Evolutionary conservation across 108 stramenopile species (phyloP), one percentile per base, ranked within the genome.

Genomic region (Skeletonema costatum): DNA sequence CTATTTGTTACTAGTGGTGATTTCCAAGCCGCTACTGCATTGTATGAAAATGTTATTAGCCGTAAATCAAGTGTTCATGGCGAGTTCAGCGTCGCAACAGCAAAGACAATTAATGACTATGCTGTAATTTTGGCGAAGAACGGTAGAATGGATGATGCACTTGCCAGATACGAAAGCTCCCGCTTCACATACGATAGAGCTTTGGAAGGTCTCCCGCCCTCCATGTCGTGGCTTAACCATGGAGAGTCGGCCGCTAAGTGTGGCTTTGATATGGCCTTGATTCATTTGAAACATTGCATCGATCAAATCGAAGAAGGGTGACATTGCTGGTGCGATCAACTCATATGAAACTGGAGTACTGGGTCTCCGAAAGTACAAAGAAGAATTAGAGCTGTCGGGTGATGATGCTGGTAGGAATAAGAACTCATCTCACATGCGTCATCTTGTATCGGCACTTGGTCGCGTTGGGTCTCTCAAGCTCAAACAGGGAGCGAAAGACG

Each of bases 231-330:
- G 84, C 76, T 81, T 5, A 79, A 81, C 38, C 75, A 77, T 60
- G 77, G 76, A 21, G 92, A 93, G 63, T 93, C 91, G 58, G 89
- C 91, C 14, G 81, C 89, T 46, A 92, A 92, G 78, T 92, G 91
- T 84, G 92, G 88, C 35, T 95, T 93, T 68, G 94, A 95, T 50
- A 78, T 92, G 53, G 90, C 94, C 10, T 73, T 95, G 65, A 95
- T 95, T 75, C 89, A 89, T 70, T 71, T 95, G 32, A 95, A 95
- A 95, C 64, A 95, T 95, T 83, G 94, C 94, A 10, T 95, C 94
- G 0, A 93, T 95, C 66, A 86, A 88, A 61, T 93, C 94, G 17
- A 95, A 95, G 79, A 89, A 89, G 67, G 90, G 90, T 21, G 92
- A 95, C 63, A 72, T 88, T 10, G 78, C 82, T 50, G 88, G 85